These are phyloP conservation scores for Huiozyma sinensis DNA, from an alignment of 805 yeast species.

Conservation along the genomic window DNA sequence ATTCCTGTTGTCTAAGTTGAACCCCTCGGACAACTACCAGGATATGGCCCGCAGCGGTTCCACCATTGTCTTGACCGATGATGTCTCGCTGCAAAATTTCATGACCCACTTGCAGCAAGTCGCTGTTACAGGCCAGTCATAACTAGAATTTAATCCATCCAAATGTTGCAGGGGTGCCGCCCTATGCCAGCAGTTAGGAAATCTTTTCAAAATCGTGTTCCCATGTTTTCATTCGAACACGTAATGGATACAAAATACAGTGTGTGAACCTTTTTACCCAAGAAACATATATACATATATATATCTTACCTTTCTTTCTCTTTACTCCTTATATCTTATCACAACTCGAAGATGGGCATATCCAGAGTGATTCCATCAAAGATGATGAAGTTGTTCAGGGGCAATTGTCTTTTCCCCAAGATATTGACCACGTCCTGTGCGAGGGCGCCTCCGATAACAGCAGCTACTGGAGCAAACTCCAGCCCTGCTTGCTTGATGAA, in stretches of 20 bases:
- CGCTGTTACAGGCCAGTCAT: conserved; percentile 49
- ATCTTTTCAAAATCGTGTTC: no score
- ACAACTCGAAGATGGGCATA: conserved; percentile 60
- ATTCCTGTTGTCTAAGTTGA: conserved; percentile 86
- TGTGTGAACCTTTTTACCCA: neutral
- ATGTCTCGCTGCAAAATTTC: conserved; percentile 87
- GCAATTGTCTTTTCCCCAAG: conserved; percentile 63
- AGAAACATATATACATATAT: neutral
- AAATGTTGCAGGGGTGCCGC: neutral
- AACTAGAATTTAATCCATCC: conserved; percentile 3
- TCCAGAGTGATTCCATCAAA: conserved; percentile 62
- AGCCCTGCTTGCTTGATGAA: conserved; percentile 41
- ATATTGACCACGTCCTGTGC: conserved; percentile 86
- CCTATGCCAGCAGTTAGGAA: no score
- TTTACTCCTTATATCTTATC: neutral
- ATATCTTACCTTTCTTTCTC: no score
- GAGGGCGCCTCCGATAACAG: conserved; percentile 79
- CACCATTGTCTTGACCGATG: conserved; percentile 91
- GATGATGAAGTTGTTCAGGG: conserved; percentile 70
- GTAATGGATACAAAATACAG: neutral
- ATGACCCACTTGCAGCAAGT: conserved; percentile 90
- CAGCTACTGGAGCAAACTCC: conserved; percentile 75
- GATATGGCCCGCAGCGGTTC: conserved; percentile 38
- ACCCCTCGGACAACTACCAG: conserved; percentile 82
- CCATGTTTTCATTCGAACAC: no score